Conservation (phyloP, 2,329 filamentous ascomycete genomes). For the Epicoccum nigrum region DNA sequence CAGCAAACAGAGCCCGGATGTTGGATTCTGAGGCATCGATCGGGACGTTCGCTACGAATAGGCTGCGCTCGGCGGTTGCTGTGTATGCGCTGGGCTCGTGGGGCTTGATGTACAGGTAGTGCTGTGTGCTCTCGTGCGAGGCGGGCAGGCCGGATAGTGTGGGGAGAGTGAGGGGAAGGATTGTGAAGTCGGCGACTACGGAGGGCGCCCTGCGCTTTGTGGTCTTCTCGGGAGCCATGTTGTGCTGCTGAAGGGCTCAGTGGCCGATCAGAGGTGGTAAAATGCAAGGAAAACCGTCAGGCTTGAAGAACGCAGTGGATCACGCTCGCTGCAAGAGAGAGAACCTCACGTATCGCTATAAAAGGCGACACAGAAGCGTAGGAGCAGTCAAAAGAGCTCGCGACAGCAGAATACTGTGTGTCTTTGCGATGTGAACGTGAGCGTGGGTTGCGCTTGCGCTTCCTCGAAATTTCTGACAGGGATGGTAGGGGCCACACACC, state of each 20-base stretch:
- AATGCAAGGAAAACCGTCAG: neutral
- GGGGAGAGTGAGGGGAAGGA: conserved; percentile 69
- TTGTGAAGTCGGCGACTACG: conserved; percentile 65
- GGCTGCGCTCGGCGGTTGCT: conserved; percentile 74
- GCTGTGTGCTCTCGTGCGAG: conserved; percentile 60
- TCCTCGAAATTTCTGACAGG: conserved; percentile 36
- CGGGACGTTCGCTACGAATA: conserved; percentile 92
- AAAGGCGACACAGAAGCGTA: neutral
- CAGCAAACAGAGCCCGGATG: conserved; percentile 75
- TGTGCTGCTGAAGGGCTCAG: neutral
- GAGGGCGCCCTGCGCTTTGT: conserved; percentile 30
- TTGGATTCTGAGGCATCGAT: conserved; percentile 80
- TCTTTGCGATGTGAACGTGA: neutral
- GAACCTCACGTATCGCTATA: neutral
- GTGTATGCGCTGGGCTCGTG: conserved; percentile 72
- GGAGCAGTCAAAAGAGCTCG: neutral
- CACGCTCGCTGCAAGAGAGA: neutral
- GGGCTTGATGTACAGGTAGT: conserved; percentile 85
- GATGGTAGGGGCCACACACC: neutral
- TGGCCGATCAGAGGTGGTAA: neutral
- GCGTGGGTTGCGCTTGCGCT: conserved; percentile 15
- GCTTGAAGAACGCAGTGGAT: too few species aligned
- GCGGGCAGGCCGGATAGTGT: conserved; percentile 52
- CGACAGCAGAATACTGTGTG: neutral
- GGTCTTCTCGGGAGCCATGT: conserved; percentile 28